Evolutionary conservation across 2,329 filamentous ascomycete genomes (phyloP).

Genomic region (Orbilia blumenaviensis): DNA sequence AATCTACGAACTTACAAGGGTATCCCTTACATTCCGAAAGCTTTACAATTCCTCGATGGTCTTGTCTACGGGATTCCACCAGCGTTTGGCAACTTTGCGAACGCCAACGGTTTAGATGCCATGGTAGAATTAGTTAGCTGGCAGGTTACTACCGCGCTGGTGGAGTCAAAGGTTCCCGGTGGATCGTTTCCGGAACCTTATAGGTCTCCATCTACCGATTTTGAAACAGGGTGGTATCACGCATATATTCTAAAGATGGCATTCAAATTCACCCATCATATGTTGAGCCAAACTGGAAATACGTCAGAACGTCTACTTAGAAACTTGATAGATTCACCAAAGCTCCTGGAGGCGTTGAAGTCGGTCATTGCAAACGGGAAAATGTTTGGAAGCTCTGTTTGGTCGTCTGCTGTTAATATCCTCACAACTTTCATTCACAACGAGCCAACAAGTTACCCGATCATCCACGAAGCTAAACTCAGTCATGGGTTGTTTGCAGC

Average conservation of each 20-base stretch:
- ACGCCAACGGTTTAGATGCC: constrained; percentile 83
- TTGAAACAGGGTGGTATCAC: constrained; percentile 70
- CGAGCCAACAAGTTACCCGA: constrained; percentile 94
- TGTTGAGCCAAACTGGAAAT: constrained; percentile 83
- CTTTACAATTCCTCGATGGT: constrained; percentile 86
- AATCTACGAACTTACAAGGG: constrained; percentile 82
- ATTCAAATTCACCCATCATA: constrained; percentile 94
- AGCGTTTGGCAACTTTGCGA: constrained; percentile 83
- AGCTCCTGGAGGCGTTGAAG: constrained; percentile 79
- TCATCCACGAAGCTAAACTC: constrained; percentile 92
- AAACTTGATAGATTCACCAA: constrained; percentile 92
- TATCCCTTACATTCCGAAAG: constrained; percentile 81
- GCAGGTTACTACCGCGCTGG: constrained; percentile 75
- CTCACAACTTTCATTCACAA: constrained; percentile 98
- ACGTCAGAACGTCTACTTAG: constrained; percentile 89
- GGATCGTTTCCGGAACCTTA: constrained; percentile 76
- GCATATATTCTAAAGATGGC: constrained; percentile 75
- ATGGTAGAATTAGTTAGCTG: constrained; percentile 86
- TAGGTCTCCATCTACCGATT: constrained; percentile 86
- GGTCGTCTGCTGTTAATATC: constrained; percentile 92
- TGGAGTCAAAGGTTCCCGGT: constrained; percentile 72
- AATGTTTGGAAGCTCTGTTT: constrained; percentile 89
- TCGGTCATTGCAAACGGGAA: constrained; percentile 81
- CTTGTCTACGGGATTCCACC: constrained; percentile 86
- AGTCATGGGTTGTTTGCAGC: constrained; percentile 86